Conservation (phyloP, 192 early-diverging fungal species). For the Podochytrium sp. region DNA sequence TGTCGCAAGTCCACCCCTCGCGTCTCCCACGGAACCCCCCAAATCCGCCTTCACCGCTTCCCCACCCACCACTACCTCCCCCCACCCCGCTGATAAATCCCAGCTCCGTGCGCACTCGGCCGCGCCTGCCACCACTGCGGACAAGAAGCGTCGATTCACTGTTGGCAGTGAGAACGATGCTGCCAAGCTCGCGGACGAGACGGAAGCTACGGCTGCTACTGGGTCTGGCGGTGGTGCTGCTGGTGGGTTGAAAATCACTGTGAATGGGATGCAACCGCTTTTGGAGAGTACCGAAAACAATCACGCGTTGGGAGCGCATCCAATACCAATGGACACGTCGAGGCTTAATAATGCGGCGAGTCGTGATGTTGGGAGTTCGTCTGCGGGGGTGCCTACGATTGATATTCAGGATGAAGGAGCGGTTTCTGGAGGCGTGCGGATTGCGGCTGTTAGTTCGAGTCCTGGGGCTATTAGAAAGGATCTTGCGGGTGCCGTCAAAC, state of each 20-base stretch:
- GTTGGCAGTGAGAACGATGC: conserved; percentile 54
- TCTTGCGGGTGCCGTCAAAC: not conserved
- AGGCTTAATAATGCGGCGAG: not conserved
- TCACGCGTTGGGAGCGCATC: not conserved
- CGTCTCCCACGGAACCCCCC: conserved; percentile 6
- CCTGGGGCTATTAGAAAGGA: not conserved
- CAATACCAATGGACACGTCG: not conserved
- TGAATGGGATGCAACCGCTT: not conserved
- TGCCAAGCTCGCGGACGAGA: conserved; percentile 48
- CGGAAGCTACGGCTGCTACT: conserved; percentile 21
- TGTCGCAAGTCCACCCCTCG: conserved; percentile 22
- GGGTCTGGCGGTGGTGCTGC: not conserved
- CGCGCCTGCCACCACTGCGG: not conserved
- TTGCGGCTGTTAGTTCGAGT: not conserved
- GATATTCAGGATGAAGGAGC: not conserved
- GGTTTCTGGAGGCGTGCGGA: too few species aligned
- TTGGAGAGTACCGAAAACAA: conserved; percentile 31
- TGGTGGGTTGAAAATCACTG: not conserved
- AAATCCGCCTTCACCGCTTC: conserved; percentile 26
- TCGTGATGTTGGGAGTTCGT: not conserved
- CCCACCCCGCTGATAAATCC: conserved; percentile 11
- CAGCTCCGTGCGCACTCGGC: conserved; percentile 25
- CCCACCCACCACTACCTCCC: not conserved
- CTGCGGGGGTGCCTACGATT: not conserved
- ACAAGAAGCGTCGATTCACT: conserved; percentile 47